Evolutionary conservation across 106 monocot species (phyloP).

Genomic region (Gastrodia elata): DNA sequence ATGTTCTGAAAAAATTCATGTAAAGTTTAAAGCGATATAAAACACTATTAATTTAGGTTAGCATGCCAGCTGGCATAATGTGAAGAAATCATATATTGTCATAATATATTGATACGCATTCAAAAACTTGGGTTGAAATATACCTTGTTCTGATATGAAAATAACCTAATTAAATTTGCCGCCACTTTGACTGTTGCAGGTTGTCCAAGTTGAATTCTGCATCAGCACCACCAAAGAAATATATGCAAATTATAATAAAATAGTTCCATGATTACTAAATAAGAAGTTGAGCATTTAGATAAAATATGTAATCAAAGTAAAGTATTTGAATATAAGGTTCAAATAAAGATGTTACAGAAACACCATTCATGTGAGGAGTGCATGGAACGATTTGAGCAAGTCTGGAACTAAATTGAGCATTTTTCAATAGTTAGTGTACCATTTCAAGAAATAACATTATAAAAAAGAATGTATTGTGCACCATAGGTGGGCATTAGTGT

Average conservation of each 20-base stretch:
- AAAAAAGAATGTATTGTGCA: too few species aligned
- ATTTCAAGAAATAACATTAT: too few species aligned
- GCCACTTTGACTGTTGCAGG: slow-evolving; percentile 90
- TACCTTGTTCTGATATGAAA: slow-evolving; percentile 97
- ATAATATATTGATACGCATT: neutral
- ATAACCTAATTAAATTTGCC: slow-evolving; percentile 73
- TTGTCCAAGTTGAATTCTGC: slow-evolving; percentile 91
- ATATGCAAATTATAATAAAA: neutral
- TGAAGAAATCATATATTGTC: neutral
- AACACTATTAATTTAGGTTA: neutral
- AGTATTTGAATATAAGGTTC: neutral
- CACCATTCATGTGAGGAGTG: too few species aligned
- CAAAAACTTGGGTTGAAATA: neutral
- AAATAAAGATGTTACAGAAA: neutral
- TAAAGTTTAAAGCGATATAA: slow-evolving; percentile 1
- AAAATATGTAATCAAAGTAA: neutral
- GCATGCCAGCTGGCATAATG: neutral
- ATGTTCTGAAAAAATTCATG: slow-evolving; percentile 47
- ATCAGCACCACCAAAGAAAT: neutral
- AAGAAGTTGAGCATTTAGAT: neutral
- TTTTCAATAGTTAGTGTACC: too few species aligned
- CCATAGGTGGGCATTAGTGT: too few species aligned
- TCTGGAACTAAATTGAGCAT: too few species aligned
- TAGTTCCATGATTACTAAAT: neutral
- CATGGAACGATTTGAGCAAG: too few species aligned